These are phyloP conservation scores for Candida buenavistaensis DNA, from an alignment of 1,139 yeast genomes.

Conservation along the genomic window DNA sequence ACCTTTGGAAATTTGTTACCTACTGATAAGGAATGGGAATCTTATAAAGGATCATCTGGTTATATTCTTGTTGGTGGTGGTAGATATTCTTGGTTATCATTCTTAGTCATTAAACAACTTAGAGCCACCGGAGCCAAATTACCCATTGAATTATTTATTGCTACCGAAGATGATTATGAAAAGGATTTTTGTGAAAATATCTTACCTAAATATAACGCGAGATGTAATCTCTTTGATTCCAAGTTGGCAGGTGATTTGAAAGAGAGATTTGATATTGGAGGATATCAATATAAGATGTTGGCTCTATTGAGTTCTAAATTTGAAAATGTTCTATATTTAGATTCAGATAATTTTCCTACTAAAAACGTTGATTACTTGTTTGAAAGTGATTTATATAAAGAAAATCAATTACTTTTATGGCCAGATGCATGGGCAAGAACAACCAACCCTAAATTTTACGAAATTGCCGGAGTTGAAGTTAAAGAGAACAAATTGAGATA, in stretches of 20 bases:
- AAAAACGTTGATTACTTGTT: slow-evolving; percentile 53
- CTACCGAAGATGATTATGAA: slow-evolving; percentile 51
- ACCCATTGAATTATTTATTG: slow-evolving; percentile 53
- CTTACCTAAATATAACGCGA: slow-evolving; percentile 52
- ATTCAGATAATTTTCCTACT: slow-evolving; percentile 68
- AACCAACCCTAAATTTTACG: slow-evolving; percentile 46
- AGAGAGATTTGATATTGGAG: slow-evolving; percentile 40
- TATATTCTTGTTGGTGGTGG: slow-evolving; percentile 49
- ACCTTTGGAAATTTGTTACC: slow-evolving; percentile 41
- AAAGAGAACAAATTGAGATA: slow-evolving; percentile 39
- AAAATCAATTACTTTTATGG: slow-evolving; percentile 50
- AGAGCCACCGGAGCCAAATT: slow-evolving; percentile 39
- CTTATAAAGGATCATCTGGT: slow-evolving; percentile 37
- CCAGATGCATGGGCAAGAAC: slow-evolving; percentile 55
- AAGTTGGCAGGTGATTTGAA: slow-evolving; percentile 24
- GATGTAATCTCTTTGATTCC: slow-evolving; percentile 52
- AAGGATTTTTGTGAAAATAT: slow-evolving; percentile 51
- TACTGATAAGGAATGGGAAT: slow-evolving; percentile 37
- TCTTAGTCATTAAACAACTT: slow-evolving; percentile 42
- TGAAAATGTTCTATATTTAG: slow-evolving; percentile 60
- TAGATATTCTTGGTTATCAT: slow-evolving; percentile 44
- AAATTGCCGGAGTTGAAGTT: slow-evolving; percentile 41
- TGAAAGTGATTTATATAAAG: slow-evolving; percentile 36
- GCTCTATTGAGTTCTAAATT: slow-evolving; percentile 61
- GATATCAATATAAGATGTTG: slow-evolving; percentile 63